Evolutionary conservation across 257 asterid genomes (phyloP).

Genomic region (Lycium barbarum): DNA sequence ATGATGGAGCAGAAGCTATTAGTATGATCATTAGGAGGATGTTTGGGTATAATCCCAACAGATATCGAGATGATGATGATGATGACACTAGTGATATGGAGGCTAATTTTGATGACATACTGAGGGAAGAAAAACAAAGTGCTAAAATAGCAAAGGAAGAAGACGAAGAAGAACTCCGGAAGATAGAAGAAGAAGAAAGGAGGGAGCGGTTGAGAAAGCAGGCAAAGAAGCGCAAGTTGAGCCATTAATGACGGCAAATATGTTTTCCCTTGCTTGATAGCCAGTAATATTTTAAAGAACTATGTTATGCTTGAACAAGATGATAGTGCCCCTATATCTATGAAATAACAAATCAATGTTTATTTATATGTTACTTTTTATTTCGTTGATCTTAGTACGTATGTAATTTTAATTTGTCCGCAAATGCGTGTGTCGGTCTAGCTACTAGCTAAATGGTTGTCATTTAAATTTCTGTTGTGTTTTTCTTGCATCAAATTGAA

Average conservation of each 20-base stretch:
- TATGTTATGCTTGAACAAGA: too few species aligned
- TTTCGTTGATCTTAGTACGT: too few species aligned
- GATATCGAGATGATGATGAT: slow-evolving; percentile 60
- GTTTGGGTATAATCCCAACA: slow-evolving; percentile 71
- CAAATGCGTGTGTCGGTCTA: too few species aligned
- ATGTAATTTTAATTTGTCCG: too few species aligned
- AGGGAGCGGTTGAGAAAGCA: slow-evolving; percentile 55
- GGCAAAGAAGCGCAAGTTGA: slow-evolving; percentile 68
- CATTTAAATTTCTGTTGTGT: too few species aligned
- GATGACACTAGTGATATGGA: slow-evolving; percentile 87
- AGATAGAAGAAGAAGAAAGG: slow-evolving; percentile 77
- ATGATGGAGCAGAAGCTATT: slow-evolving; percentile 40
- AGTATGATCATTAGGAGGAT: slow-evolving; percentile 58
- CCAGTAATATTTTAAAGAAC: too few species aligned
- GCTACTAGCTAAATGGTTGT: too few species aligned
- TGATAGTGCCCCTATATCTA: too few species aligned
- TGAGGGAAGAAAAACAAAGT: slow-evolving; percentile 73
- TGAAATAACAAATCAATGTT: too few species aligned
- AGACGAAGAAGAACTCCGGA: slow-evolving; percentile 75
- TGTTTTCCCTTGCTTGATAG: background rate
- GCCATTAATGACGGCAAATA: slow-evolving; percentile 17
- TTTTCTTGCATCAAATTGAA: too few species aligned
- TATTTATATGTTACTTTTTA: too few species aligned
- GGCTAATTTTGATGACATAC: slow-evolving; percentile 72
- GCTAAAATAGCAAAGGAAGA: slow-evolving; percentile 63